Evolutionary conservation across 176 grass and related monocot species (phyloP), one percentile per base, ranked within the genome.

Genomic region (Oryza meyeriana): DNA sequence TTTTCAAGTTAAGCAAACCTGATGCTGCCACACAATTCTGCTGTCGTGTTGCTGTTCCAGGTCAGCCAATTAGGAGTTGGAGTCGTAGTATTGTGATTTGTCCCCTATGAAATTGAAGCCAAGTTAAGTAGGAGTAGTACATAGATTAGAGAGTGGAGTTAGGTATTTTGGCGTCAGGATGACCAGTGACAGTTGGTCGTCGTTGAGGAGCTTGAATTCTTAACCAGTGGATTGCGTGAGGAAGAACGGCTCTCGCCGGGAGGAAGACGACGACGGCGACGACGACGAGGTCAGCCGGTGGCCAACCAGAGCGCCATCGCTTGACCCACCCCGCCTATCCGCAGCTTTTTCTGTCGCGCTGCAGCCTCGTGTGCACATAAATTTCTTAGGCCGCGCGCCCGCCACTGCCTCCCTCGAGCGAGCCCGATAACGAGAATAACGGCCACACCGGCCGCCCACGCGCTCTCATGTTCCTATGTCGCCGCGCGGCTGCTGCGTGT

Each of bases 401-500:
- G 32, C 31, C 40, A 61, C 52, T n/a, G 22, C 45, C 55, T 39
- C 71, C 8, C 3, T n/a, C n/a, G 35, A 6, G 8, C 35, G 24
- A 11, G 74, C 26, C 58, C 66, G n/a, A 32, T 79, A 89, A 86
- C 88, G 78, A 77, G 88, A 86, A 90, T 90, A 66, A 72, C 87
- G 87, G 75, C 69, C 74, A 57, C 55, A 59, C 58, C 50, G 16
- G 79, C 57, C 32, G 52, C 35, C 27, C 20, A 30, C 50, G 6
- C 40, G 66, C 66, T 65, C 83, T 74, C 45, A 86, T 90, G 88
- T 68, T 71, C 69, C 83, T 35, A 82, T 90, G 72, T 78, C 88
- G 72, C 64, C 50, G 16, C 25, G 25, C 27, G 67, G 50, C 33
- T 28, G 80, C 80, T 61, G 74, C 68, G 45, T 48, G 45, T 6